Base-by-base conservation (phyloP, 2,329 filamentous ascomycete genomes). In the Calcarisporium arbuscula region DNA sequence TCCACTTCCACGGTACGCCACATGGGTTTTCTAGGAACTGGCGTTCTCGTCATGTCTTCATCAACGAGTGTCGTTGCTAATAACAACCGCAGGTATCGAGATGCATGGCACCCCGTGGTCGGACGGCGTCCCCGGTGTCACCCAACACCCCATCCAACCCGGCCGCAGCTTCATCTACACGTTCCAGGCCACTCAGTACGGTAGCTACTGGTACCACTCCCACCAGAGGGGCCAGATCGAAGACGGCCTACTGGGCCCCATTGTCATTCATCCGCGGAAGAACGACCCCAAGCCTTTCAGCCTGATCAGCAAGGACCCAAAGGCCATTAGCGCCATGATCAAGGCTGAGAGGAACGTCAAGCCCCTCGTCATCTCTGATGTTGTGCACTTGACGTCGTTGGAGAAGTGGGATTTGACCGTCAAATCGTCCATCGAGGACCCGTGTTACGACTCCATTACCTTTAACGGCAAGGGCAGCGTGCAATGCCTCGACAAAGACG, bases 391-490 rank as follows among this genome's bases (percentile, higher is more conserved):
- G 8, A 72, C 69, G 0, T 78, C 74, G 0, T 50, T 61, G 4
- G 54, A 72, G 26, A 62, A 57, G 30, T 62, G 55, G 56, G 57
- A 68, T 5, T 59, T 70, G 12, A 62, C 68, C 4, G 21, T 60
- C 0, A 58, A 53, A 1, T 57, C 69, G 2, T 62, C 62, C 5
- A 54, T 74, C 8, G 70, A 75, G 35, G 61, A 62, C 16, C 60
- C 65, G 0, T 82, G 78, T 56, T 73, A 74, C 41, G 77, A 80
- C 46, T 68, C 74, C 0, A 58, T 82, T 11, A 54, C 82, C 9
- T 62, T 82, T 32, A 81, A 82, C 38, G 78, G 78, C 17, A 74
- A 77, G 43, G 76, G 76, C 4, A 60, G 62, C 2, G 67, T 75
- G 0, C 55, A 68, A 30, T 80, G 77, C 47, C 59, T 70, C 26